Percentiles rank a stretch among this genome's conserved stretches.
These are phyloP conservation scores for Daldinia concentrica DNA, from an alignment of 495 filamentous ascomycete genomes.

Conservation along the genomic window DNA sequence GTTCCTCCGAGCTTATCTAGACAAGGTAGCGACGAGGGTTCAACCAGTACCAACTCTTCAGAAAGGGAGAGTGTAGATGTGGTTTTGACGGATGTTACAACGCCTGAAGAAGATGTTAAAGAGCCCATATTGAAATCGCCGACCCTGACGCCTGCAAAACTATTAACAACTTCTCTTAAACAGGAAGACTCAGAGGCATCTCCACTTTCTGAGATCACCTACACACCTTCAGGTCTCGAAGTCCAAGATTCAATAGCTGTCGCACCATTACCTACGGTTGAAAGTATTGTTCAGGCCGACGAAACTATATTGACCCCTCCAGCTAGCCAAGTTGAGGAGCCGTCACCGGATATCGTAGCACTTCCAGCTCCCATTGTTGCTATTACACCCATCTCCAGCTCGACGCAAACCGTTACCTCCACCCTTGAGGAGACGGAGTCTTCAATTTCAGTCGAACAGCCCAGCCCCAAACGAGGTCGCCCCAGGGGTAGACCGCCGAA, in stretches of 20 bases:
- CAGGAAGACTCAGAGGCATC: conserved; percentile 44
- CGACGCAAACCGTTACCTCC: not conserved
- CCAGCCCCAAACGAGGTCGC: conserved; percentile 31
- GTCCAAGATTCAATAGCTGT: conserved; percentile 37
- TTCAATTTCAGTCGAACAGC: not conserved
- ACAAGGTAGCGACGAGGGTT: conserved; percentile 38
- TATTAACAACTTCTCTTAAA: conserved; percentile 35
- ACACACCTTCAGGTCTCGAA: conserved; percentile 30
- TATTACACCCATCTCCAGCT: not conserved
- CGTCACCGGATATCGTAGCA: not conserved
- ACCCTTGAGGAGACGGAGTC: not conserved
- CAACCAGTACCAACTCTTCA: conserved; percentile 39
- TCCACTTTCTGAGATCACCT: conserved; percentile 40
- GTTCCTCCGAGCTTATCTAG: conserved; percentile 39
- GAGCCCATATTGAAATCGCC: conserved; percentile 51
- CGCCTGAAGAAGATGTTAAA: conserved; percentile 52
- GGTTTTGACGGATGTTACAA: conserved; percentile 52
- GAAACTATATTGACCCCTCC: conserved; percentile 1
- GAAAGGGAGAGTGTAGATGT: conserved; percentile 39
- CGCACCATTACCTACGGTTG: conserved; percentile 30
- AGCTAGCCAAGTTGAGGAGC: conserved; percentile 17
- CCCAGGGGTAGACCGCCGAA: conserved; percentile 30
- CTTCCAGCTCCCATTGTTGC: conserved; percentile 1
- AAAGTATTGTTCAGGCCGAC: not conserved
- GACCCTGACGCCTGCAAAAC: conserved; percentile 48